Base-by-base conservation (phyloP, 345 rosid species). In the Populus deltoides region DNA sequence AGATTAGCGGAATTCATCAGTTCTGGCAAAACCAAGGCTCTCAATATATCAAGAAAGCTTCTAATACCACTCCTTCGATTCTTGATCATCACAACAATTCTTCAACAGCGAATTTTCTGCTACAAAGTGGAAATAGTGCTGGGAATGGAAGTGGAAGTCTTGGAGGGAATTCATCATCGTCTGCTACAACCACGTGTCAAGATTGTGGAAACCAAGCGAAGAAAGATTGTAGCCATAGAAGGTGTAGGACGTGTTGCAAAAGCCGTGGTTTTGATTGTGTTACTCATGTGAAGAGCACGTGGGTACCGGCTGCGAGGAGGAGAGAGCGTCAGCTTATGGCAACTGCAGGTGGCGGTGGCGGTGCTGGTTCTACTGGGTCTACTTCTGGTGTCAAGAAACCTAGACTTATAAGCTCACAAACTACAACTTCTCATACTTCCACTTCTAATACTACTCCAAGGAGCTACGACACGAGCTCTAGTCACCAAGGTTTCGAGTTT, bases 131-230 rank as follows among this genome's bases (percentile, higher is more conserved):
- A 6, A 67, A 49, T 17, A 87, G 86, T 3, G 82, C 86, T 29
- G 86, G 83, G 38, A 86, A 87, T 36, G 27, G 57, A 25, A 68
- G 72, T 27, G 76, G 72, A 8, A 24, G 24, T 59, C 29, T n/a
- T 10, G 45, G 72, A 20, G 72, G 53, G 12, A 78, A 77, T 22
- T 88, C 89, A 3, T 86, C 86, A 12, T 79, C 86, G 22, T 88
- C 97, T 0, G 81, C 84, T 9, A 72, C 91, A 49, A 90, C 98
- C 24, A 92, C 99, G 78, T 96, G 99, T 79, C 98, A 92, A 80
- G 99, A 96, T 65, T 96, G 99, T 76, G 99, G 99, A 15, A 96
- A 96, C 91, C 98, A 96, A 72, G 97, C 99, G 2, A 96, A 96
- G 92, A 96, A 96, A 43, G 99, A 92, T 73, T 96, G 99, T 35